phyloP scores from a whole-genome alignment of 495 filamentous ascomycete species.

The Xeromyces bisporus region DNA sequence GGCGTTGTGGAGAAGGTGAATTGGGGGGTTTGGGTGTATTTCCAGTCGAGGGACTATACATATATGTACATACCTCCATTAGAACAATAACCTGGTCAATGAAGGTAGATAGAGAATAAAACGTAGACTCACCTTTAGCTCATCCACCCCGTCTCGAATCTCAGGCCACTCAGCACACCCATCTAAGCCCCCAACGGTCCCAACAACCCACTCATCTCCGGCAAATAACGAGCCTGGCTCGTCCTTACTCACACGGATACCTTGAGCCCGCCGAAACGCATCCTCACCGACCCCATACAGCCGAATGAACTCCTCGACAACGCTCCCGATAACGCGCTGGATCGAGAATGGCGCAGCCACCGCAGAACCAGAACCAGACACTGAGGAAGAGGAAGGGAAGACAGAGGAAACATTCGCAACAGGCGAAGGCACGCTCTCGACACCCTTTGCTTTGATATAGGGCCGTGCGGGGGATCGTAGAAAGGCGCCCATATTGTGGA shows the following conservation, averaged over 20 bases:
- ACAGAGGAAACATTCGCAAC: conserved; percentile 57
- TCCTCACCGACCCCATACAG: conserved; percentile 16
- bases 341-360: conserved; percentile 19
- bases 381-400: conserved; percentile 19
- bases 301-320: conserved; percentile 19
- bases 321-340: conserved; percentile 17
- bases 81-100: too few species aligned
- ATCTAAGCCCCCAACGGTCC: conserved; percentile 31
- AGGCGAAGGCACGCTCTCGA: conserved; percentile 81
- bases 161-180: conserved; percentile 26
- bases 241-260: conserved; percentile 17
- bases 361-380: too few species aligned
- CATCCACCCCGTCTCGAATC: conserved; percentile 40
- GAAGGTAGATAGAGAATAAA: too few species aligned
- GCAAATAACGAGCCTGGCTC: conserved; percentile 24
- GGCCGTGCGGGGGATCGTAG: conserved; percentile 55
- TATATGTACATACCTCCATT: too few species aligned
- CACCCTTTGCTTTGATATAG: conserved; percentile 65
- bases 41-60: conserved; percentile 52
- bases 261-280: conserved; percentile 17
- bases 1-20: conserved; percentile 54
- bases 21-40: conserved; percentile 67
- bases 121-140: conserved; percentile 37
- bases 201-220: conserved; percentile 25
- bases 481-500: conserved; percentile 45